Conservation (phyloP, 2,329 filamentous ascomycete genomes). For the Aspergillus sergii region DNA sequence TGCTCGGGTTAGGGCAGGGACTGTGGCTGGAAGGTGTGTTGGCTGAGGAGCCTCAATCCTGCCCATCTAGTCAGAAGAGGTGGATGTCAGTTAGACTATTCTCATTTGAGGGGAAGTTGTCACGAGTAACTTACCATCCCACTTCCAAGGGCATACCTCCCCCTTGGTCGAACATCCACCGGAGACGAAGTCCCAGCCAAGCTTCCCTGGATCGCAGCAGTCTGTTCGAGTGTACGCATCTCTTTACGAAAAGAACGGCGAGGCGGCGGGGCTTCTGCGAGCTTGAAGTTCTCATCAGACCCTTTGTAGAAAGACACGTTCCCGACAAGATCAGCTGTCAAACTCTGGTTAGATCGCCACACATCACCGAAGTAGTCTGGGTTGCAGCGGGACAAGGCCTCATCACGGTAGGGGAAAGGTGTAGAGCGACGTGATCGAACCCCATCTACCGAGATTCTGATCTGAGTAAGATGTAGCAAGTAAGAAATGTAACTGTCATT, state of each 20-base stretch:
- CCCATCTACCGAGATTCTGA: conserved; percentile 15
- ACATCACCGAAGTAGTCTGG: conserved; percentile 24
- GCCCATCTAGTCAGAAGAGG: not conserved
- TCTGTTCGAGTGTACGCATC: conserved; percentile 5
- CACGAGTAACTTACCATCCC: not conserved
- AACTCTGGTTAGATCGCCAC: conserved; percentile 14
- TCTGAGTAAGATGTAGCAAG: conserved; percentile 18
- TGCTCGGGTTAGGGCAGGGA: not conserved
- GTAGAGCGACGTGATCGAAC: conserved; percentile 11
- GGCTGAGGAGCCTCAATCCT: not conserved
- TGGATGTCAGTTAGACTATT: not conserved
- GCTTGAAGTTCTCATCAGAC: not conserved
- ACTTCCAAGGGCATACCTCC: too few species aligned
- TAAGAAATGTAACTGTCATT: conserved; percentile 13
- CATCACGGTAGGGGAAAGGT: conserved; percentile 15
- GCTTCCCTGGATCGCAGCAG: not conserved
- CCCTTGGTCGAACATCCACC: not conserved
- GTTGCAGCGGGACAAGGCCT: conserved; percentile 12
- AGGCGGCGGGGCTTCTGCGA: not conserved
- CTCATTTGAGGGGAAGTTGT: not conserved
- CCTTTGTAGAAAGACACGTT: conserved; percentile 14
- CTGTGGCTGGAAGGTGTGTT: not conserved
- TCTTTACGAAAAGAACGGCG: conserved; percentile 14
- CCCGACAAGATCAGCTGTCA: conserved; percentile 12
- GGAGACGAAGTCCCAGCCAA: not conserved